Evolutionary conservation across 2,329 filamentous ascomycete genomes (phyloP).

Genomic region (Lecanoromycetidae sp.): DNA sequence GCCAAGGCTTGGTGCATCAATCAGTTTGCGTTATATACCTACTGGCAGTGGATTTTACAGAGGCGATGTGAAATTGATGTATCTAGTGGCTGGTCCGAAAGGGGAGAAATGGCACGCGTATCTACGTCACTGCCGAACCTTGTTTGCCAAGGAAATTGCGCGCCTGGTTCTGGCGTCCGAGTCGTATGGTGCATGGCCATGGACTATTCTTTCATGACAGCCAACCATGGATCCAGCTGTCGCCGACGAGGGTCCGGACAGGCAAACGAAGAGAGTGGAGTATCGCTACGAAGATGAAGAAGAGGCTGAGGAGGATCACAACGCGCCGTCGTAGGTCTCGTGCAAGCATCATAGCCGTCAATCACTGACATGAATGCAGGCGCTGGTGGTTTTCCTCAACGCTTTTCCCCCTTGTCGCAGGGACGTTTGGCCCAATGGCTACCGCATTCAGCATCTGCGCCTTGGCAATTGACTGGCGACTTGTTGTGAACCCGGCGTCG

Average conservation of each 20-base stretch:
- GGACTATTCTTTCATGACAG: neutral
- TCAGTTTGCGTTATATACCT: no score
- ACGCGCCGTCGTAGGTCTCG: neutral
- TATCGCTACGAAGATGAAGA: conserved; percentile 1
- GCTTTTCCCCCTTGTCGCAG: conserved; percentile 6
- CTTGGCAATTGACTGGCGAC: conserved; percentile 12
- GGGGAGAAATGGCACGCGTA: neutral
- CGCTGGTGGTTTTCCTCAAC: conserved; percentile 8
- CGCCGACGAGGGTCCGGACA: no score
- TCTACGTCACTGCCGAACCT: neutral
- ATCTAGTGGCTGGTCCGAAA: no score
- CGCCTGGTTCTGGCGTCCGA: neutral
- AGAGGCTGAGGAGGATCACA: conserved; percentile 6
- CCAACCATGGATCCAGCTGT: neutral
- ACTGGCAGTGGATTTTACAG: no score
- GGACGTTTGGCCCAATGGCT: conserved; percentile 29
- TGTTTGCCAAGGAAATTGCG: neutral
- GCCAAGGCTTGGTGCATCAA: no score
- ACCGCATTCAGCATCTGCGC: conserved; percentile 29
- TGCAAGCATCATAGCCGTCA: neutral
- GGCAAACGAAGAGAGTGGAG: neutral
- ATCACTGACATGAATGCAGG: neutral
- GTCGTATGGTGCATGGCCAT: neutral
- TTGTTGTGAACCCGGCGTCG: conserved; percentile 3
- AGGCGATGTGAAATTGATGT: no score